Evolutionary conservation across 1,284 basidiomycete species (phyloP), one percentile per base, ranked within the genome.

Genomic region (Boletellus deceptivus): DNA sequence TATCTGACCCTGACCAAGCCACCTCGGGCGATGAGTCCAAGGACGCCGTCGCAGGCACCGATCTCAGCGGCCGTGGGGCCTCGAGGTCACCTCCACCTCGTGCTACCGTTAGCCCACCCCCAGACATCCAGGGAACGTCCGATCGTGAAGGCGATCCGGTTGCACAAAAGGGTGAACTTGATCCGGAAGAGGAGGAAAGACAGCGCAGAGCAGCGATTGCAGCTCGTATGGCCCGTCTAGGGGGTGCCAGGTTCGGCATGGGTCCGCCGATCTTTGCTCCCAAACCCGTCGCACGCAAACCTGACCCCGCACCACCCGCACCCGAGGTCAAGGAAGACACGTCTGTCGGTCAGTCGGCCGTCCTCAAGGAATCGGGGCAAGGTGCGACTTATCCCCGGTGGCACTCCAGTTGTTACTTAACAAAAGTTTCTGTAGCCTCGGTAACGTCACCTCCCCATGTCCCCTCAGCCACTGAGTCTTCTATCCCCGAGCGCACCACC

Each of bases 221-320:
- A 27, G 91, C 88, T 27, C 80, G 91, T 50, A 93, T 95, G 91
- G 93, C 90, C 50, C 85, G 86, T 59, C 78, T 93, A 11, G 93
- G 91, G 27, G 93, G 91, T 34, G 84, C 91, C 39, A 81, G 89
- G 55, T 79, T 95, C 35, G 92, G 93, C 4, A 87, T 91, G 85
- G 80, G 72, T 0, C 82, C 84, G 3, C 85, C 86, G 37, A 71
- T 84, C 45, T 82, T 86, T 69, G 82, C 79, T 9, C 75, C 72
- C 58, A 80, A 82, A 59, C 78, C 82, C 7, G 44, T 41, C 37
- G 41, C 33, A 13, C 64, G 53, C 37, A 68, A 58, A 43, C 5
- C 53, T 2, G 59, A 52, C 33, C 38, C 49, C 7, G 34, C 36
- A 22, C 43, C 52, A 2, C 33, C 51, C 31, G 41, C 53, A 27